phyloP scores from a whole-genome alignment of 352 stramenopile genomes.

The Pythium myriotylum region DNA sequence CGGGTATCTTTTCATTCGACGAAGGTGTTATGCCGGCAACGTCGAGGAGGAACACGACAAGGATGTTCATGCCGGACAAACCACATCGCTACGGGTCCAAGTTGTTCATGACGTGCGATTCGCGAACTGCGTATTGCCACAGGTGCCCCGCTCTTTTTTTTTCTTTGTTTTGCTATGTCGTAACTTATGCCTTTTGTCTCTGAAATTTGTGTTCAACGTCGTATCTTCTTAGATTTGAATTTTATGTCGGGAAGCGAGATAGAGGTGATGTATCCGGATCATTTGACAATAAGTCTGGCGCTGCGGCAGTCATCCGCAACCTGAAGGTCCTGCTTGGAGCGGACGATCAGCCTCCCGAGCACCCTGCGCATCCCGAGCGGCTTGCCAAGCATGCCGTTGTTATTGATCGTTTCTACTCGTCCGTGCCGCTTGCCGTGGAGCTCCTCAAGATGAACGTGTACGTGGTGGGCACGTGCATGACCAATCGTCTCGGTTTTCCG shows the following conservation, averaged over 20 bases:
- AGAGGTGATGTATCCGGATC: background rate
- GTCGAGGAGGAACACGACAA: no score
- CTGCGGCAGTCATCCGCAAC: constrained; percentile 27
- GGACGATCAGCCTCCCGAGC: no score
- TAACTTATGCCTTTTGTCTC: constrained; percentile 9
- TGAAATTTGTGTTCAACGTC: background rate
- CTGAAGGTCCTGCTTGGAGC: constrained; percentile 20
- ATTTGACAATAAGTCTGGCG: constrained; percentile 31
- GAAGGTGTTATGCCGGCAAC: no score
- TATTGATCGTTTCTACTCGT: constrained; percentile 33
- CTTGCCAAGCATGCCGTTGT: constrained; percentile 5
- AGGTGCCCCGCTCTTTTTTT: no score
- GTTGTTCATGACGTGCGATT: no score
- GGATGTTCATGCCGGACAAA: no score
- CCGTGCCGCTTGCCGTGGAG: constrained; percentile 22
- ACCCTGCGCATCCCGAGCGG: no score
- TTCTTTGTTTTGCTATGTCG: no score
- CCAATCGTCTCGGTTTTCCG: constrained; percentile 16
- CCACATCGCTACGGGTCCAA: no score
- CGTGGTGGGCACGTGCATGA: constrained; percentile 32
- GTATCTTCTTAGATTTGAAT: constrained; percentile 14
- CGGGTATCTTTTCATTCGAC: no score
- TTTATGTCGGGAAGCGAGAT: constrained; percentile 14
- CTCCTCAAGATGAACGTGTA: constrained; percentile 30
- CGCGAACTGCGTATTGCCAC: no score